Conservation (phyloP, 1,284 basidiomycete species). For the Athelia psychrophila region DNA sequence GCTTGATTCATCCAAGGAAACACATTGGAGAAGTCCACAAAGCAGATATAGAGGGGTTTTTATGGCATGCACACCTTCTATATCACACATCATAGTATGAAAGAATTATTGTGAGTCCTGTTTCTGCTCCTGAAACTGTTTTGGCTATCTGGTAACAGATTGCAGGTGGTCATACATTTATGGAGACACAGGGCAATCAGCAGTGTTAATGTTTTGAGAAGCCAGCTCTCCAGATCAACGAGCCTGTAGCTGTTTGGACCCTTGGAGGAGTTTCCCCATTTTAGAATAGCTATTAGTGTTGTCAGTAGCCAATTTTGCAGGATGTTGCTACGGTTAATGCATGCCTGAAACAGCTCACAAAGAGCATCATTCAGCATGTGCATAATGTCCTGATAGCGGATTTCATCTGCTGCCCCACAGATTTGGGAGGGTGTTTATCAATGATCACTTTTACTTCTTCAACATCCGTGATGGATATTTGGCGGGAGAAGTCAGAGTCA, state of each 20-base stretch:
- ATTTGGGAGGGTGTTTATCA: not conserved
- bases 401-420: constrained; percentile 2
- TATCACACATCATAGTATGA: constrained; percentile 4
- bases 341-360: not conserved
- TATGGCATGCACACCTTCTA: constrained; percentile 2
- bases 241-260: not conserved
- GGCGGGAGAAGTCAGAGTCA: constrained; percentile 3
- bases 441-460: constrained; percentile 5
- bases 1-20: constrained; percentile 11
- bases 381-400: not conserved
- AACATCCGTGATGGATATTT: constrained; percentile 2
- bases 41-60: constrained; percentile 9
- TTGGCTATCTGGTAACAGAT: not conserved
- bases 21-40: constrained; percentile 14
- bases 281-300: not conserved
- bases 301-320: not conserved
- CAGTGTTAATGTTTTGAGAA: not conserved
- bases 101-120: not conserved
- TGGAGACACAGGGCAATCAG: not conserved
- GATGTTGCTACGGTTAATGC: not conserved
- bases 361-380: not conserved
- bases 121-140: not conserved
- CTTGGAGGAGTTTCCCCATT: not conserved
- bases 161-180: not conserved
- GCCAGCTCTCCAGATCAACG: not conserved